Percentiles rank a stretch among this genome's conserved stretches.
phyloP scores from a whole-genome alignment of 2,329 filamentous ascomycete species.

The Phialocephala subalpina region DNA sequence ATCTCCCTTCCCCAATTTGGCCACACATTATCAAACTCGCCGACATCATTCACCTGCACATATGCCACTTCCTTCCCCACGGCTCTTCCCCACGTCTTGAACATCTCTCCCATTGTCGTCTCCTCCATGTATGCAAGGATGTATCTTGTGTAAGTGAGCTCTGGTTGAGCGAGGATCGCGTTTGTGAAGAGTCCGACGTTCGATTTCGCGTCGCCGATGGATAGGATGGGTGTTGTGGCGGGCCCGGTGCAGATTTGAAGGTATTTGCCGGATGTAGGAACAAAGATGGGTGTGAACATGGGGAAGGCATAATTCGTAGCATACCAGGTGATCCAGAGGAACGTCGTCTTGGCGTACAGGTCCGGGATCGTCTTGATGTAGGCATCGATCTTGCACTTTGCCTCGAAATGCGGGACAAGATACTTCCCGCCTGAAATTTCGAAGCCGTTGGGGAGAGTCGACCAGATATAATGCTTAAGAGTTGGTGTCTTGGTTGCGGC shows the following conservation, averaged over 20 bases:
- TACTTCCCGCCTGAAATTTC: slow-evolving; percentile 48
- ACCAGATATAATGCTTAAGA: slow-evolving; percentile 54
- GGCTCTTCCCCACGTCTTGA: slow-evolving; percentile 43
- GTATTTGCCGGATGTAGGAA: slow-evolving; percentile 40
- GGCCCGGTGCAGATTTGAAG: slow-evolving; percentile 42
- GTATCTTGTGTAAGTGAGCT: slow-evolving; percentile 42
- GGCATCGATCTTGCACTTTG: slow-evolving; percentile 47
- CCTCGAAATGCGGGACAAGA: slow-evolving; percentile 46
- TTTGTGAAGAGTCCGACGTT: slow-evolving; percentile 47
- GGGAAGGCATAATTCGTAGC: slow-evolving; percentile 44
- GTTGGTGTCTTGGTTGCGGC: slow-evolving; percentile 51
- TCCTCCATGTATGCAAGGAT: slow-evolving; percentile 42
- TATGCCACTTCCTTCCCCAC: slow-evolving; percentile 40
- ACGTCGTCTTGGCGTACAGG: slow-evolving; percentile 50
- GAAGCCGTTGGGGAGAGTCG: slow-evolving; percentile 48
- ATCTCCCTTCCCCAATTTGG: slow-evolving; percentile 43
- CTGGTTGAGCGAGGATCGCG: slow-evolving; percentile 44
- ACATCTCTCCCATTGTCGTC: slow-evolving; percentile 40
- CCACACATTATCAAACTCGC: slow-evolving; percentile 44
- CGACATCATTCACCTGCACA: slow-evolving; percentile 35
- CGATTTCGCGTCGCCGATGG: slow-evolving; percentile 43
- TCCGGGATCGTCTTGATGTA: slow-evolving; percentile 43
- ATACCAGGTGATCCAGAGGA: slow-evolving; percentile 49
- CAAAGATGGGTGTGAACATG: slow-evolving; percentile 38
- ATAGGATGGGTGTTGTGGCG: slow-evolving; percentile 39